phyloP scores from a whole-genome alignment of 345 rosid genomes.

The Chamaenerion angustifolium region DNA sequence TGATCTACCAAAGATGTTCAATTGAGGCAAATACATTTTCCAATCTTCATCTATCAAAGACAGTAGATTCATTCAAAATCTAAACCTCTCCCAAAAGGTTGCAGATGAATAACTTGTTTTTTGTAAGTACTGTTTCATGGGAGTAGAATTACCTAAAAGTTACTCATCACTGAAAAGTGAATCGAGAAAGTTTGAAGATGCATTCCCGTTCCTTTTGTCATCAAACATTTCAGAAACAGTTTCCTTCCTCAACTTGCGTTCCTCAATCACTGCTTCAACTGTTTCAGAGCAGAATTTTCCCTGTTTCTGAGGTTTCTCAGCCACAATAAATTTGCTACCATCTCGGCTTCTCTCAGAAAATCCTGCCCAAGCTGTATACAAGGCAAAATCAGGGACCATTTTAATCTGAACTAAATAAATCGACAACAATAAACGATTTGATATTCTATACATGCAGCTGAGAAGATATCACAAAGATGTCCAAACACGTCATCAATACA shows the following conservation, averaged over 20 bases:
- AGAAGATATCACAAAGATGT: no score
- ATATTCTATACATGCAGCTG: no score
- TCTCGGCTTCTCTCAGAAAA: conserved; percentile 71
- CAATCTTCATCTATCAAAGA: no score
- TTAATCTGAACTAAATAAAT: neutral
- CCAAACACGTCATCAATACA: neutral
- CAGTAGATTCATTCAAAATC: no score
- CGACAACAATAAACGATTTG: no score
- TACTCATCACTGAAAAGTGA: conserved; percentile 34
- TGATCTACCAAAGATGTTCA: no score
- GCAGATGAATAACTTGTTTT: no score
- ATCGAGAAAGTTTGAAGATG: conserved; percentile 44
- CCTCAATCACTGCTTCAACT: conserved; percentile 49
- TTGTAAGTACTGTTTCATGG: neutral
- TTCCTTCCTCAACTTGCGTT: conserved; percentile 49
- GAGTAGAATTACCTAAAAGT: neutral
- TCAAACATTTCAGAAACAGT: conserved; percentile 54
- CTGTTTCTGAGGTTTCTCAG: conserved; percentile 53
- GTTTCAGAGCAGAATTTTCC: conserved; percentile 53
- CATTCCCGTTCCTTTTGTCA: conserved; percentile 24
- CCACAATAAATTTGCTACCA: conserved; percentile 78
- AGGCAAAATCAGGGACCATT: neutral
- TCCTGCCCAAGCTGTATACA: conserved; percentile 83
- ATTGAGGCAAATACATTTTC: no score
- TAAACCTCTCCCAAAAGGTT: no score